Conservation (phyloP, 169 alveolate genomes). For the Theileria orientalis region DNA sequence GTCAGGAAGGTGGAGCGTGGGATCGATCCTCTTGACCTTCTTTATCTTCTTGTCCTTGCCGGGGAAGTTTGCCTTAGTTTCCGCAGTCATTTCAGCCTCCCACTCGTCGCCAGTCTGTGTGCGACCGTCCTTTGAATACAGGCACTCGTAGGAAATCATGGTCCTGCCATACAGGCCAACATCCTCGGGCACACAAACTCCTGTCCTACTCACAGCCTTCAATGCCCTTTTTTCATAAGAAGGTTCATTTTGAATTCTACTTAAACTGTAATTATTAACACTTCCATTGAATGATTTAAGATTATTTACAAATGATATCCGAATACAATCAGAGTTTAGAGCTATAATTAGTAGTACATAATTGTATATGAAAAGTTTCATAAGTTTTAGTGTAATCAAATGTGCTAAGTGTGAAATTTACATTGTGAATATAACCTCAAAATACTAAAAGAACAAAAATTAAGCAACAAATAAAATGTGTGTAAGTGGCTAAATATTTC, state of each 20-base stretch:
- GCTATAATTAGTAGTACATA: not conserved
- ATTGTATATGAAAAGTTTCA: not conserved
- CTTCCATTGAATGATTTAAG: not conserved
- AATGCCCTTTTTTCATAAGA: not conserved
- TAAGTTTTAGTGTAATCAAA: not conserved
- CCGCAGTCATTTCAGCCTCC: conserved; percentile 45
- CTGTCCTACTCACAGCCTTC: conserved; percentile 43
- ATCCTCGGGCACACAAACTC: conserved; percentile 68
- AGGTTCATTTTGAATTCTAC: no score
- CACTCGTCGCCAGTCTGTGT: conserved; percentile 68
- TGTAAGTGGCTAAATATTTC: no score
- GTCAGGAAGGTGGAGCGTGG: conserved; percentile 6
- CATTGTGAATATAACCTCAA: no score
- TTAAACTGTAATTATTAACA: no score
- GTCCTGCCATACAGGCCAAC: conserved; percentile 59
- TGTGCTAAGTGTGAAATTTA: no score
- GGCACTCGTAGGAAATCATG: conserved; percentile 48
- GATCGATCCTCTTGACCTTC: not conserved
- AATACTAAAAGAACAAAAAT: no score
- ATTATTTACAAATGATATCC: conserved; percentile 2
- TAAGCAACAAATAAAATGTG: no score
- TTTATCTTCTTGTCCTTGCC: conserved; percentile 32
- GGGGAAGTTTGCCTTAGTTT: conserved; percentile 4
- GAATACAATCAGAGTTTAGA: not conserved
- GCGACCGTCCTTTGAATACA: conserved; percentile 53